phyloP scores from a whole-genome alignment of 2,329 filamentous ascomycete species.

The Sarocladiaceae sp. region DNA sequence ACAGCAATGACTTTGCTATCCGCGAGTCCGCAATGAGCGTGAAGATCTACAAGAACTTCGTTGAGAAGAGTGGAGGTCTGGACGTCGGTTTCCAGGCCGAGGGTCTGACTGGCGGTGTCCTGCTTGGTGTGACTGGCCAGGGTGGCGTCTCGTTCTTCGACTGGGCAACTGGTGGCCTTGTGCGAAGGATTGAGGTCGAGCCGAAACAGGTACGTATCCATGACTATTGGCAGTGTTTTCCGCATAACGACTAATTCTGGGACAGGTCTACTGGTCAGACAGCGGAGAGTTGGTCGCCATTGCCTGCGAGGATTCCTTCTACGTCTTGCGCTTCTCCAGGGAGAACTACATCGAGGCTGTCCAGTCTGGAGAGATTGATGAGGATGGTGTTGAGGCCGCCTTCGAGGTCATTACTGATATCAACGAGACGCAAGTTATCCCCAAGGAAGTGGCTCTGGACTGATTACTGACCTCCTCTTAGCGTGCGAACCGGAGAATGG shows the following conservation, averaged over 20 bases:
- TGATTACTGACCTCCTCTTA: constrained; percentile 25
- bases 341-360: constrained; percentile 83
- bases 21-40: constrained; percentile 91
- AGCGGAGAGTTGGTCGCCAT: constrained; percentile 89
- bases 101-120: constrained; percentile 79
- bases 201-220: constrained; percentile 41
- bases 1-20: constrained; percentile 97
- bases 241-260: constrained; percentile 10
- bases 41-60: constrained; percentile 97
- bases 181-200: constrained; percentile 84
- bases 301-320: constrained; percentile 92
- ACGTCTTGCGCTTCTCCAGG: constrained; percentile 86
- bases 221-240: background rate
- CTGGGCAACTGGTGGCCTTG: constrained; percentile 85
- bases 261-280: constrained; percentile 91
- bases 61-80: constrained; percentile 81
- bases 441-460: too few relatives aligned
- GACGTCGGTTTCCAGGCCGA: constrained; percentile 96
- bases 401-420: constrained; percentile 97
- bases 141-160: constrained; percentile 95
- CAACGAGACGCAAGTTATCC: constrained; percentile 65
- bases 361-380: constrained; percentile 77
- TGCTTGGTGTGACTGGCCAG: constrained; percentile 92
- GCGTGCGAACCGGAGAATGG: constrained; percentile 93
- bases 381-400: constrained; percentile 89